Conservation (phyloP, 1,139 yeast species). For the Yarrowia galli region DNA sequence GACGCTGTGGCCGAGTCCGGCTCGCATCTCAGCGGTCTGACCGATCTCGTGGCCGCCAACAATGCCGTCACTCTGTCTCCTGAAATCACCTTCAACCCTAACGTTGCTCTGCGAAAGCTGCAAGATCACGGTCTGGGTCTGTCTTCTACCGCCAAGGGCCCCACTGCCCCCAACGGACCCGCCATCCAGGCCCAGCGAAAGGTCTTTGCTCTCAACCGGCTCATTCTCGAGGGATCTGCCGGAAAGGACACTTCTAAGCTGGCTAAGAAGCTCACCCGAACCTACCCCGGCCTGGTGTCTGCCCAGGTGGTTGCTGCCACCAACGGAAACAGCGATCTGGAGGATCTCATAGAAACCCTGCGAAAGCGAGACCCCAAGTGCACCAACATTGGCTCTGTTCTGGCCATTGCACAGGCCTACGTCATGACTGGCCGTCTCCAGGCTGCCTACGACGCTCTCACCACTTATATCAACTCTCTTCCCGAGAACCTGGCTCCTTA, state of each 20-base stretch:
- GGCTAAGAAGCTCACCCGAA: conserved; percentile 41
- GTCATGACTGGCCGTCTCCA: conserved; percentile 54
- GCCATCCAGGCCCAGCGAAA: conserved; percentile 44
- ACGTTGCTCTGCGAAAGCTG: conserved; percentile 44
- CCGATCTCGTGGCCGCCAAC: conserved; percentile 43
- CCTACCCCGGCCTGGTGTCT: conserved; percentile 40
- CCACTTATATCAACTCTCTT: conserved; percentile 45
- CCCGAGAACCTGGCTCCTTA: conserved; percentile 48
- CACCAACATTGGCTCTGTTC: conserved; percentile 43
- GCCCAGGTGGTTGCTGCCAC: conserved; percentile 40
- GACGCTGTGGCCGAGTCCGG: conserved; percentile 43
- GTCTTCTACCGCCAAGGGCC: conserved; percentile 40
- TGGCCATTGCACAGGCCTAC: conserved; percentile 57
- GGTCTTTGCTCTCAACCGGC: conserved; percentile 45
- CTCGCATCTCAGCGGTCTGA: conserved; percentile 39
- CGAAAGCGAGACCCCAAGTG: conserved; percentile 42
- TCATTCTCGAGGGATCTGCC: conserved; percentile 45
- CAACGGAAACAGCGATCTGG: conserved; percentile 38
- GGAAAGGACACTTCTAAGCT: conserved; percentile 44
- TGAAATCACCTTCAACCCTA: conserved; percentile 44
- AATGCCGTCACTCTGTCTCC: conserved; percentile 42
- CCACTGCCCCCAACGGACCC: conserved; percentile 24
- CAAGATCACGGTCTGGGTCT: conserved; percentile 43
- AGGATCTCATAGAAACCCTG: conserved; percentile 38
- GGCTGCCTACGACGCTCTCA: conserved; percentile 58